phyloP scores from a whole-genome alignment of 2,329 filamentous ascomycete genomes.

The Beauveria caledonica region DNA sequence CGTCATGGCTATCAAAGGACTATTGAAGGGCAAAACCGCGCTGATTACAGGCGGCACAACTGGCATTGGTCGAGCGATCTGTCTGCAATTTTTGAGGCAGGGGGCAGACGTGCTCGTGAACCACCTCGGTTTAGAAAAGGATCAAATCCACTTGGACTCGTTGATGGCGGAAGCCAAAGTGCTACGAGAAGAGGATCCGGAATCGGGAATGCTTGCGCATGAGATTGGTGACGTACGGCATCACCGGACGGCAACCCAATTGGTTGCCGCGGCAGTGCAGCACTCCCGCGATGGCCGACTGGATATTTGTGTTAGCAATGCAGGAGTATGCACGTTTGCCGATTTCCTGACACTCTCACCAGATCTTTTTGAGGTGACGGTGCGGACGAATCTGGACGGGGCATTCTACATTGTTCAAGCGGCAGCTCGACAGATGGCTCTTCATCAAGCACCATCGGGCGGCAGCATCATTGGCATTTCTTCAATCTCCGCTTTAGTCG shows the following conservation, averaged over 20 bases:
- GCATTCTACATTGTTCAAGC: slow-evolving; percentile 86
- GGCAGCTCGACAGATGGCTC: slow-evolving; percentile 74
- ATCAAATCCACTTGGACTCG: slow-evolving; percentile 43
- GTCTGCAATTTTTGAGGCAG: slow-evolving; percentile 68
- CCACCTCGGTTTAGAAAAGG: slow-evolving; percentile 55
- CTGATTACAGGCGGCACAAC: slow-evolving; percentile 83
- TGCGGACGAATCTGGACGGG: slow-evolving; percentile 75
- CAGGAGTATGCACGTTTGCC: slow-evolving; percentile 79
- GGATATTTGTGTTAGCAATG: slow-evolving; percentile 80
- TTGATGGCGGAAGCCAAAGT: slow-evolving; percentile 43
- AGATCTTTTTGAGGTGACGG: slow-evolving; percentile 61
- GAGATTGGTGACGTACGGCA: slow-evolving; percentile 71
- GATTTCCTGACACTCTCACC: slow-evolving; percentile 71
- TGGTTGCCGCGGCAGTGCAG: slow-evolving; percentile 59
- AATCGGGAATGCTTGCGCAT: slow-evolving; percentile 33
- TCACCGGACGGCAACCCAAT: slow-evolving; percentile 58
- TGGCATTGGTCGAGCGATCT: slow-evolving; percentile 80
- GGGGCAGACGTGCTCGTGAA: slow-evolving; percentile 75
- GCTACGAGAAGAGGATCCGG: slow-evolving; percentile 24
- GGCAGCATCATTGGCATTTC: slow-evolving; percentile 74
- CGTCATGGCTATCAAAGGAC: slow-evolving; percentile 37
- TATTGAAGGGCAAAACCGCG: slow-evolving; percentile 68
- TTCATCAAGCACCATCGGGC: slow-evolving; percentile 50
- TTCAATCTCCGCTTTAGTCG: slow-evolving; percentile 67
- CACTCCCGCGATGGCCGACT: slow-evolving; percentile 48